Base-by-base conservation (phyloP, 2,329 filamentous ascomycete species). In the Fusarium marasasianum region DNA sequence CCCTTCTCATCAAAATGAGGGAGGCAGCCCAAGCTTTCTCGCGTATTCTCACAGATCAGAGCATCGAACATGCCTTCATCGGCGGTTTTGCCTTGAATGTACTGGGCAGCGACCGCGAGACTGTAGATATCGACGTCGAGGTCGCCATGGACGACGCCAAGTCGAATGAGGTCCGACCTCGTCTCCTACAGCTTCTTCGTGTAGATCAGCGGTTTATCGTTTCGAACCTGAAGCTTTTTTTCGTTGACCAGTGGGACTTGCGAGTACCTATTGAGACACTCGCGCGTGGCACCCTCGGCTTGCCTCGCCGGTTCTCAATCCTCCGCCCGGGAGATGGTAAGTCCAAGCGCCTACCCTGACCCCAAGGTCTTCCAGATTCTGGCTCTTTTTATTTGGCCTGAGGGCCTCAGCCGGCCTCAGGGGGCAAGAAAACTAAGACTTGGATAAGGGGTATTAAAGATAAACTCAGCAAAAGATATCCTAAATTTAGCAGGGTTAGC, bases 221-320 rank as follows among this genome's bases (percentile, higher is more conserved):
- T 15, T 47, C 18, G 9, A 14, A 47, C 13, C 26, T 47, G 0
- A 47, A 47, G 45, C 26, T 47, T 0, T 29, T 22, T 22, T 47
- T 47, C 1, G 6, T 29, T 20, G 24, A 15, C 8, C 24, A 26
- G 9, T 43, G 22, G 44, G 18, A 29, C 24, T 15, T 29, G 6
- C 26, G 44, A 11, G 26, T 47, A 4, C 26, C 44, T 3, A 11
- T 47, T 0, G 44, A 47, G 13, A 29, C 44, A 22, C 44, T 47
- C 11, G 26, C 18, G 0, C 8, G 9, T 0, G 26, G 45, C 0
- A 11, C 1, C 4, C 13, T 47, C 0, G 45, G 45, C 26, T 0
- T 47, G 9, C 45, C 45, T 29, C 45, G 26, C 3, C 18, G 18
- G 8, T 15, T 47, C 6, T 29, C 6, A 0, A 11, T 29, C 18